Conservation (phyloP, 1,139 yeast species). For the Candida pseudoviswanathii region DNA sequence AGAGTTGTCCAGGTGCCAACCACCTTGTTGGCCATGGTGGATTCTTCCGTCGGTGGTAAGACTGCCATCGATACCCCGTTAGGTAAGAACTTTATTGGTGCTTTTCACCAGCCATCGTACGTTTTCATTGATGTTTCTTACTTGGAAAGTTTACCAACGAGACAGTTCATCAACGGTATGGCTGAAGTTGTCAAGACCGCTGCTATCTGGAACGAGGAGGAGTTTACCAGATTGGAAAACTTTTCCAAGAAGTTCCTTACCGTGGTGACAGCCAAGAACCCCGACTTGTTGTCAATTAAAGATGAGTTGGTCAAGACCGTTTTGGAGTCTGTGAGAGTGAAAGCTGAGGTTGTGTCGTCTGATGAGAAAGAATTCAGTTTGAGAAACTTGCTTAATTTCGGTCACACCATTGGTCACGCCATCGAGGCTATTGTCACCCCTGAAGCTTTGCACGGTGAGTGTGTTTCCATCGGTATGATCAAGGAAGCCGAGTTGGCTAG, state of each 20-base stretch:
- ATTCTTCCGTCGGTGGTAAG: constrained; percentile 97
- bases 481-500: constrained; percentile 94
- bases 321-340: constrained; percentile 81
- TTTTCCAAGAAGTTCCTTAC: constrained; percentile 69
- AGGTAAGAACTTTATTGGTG: constrained; percentile 95
- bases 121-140: constrained; percentile 89
- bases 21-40: constrained; percentile 93
- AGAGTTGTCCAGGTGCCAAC: constrained; percentile 94
- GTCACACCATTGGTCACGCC: constrained; percentile 98
- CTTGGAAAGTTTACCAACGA: constrained; percentile 82
- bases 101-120: constrained; percentile 94
- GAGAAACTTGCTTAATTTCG: constrained; percentile 89
- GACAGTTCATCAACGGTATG: constrained; percentile 98
- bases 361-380: constrained; percentile 97
- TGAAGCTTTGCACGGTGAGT: constrained; percentile 95
- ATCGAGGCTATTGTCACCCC: constrained; percentile 96
- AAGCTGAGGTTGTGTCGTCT: constrained; percentile 89
- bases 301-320: constrained; percentile 81
- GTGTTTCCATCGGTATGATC: constrained; percentile 94
- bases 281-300: constrained; percentile 66
- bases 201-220: constrained; percentile 93
- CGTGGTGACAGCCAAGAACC: constrained; percentile 48
- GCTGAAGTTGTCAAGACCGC: constrained; percentile 98
- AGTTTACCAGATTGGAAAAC: constrained; percentile 80
- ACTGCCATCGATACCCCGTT: constrained; percentile 98